A percentile compares a stretch with the other conserved stretches of the same genome.
Evolutionary conservation across 169 alveolate species (phyloP).

Genomic region (Babesia bigemina): DNA sequence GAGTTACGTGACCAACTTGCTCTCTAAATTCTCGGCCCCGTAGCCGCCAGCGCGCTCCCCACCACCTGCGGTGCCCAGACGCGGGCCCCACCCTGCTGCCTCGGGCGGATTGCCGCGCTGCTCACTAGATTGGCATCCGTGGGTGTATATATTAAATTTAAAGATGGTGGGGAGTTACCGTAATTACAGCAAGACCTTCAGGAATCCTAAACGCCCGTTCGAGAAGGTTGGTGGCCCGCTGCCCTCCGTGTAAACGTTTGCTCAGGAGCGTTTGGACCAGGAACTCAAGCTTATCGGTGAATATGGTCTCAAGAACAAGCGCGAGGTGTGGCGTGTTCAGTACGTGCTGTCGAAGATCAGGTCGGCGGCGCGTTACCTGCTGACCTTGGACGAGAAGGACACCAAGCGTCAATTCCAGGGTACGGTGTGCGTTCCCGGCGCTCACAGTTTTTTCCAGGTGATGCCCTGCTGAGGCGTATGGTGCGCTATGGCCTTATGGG

Average conservation of each 20-base stretch:
- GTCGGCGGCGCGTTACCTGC: slow-evolving; percentile 98
- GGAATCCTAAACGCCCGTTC: slow-evolving; percentile 94
- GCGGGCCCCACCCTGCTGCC: slow-evolving; percentile 35
- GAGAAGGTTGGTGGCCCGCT: slow-evolving; percentile 84
- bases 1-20: slow-evolving; percentile 23
- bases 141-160: neutral
- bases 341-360: slow-evolving; percentile 97
- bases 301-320: slow-evolving; percentile 98
- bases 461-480: slow-evolving; percentile 99
- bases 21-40: slow-evolving; percentile 13
- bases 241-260: neutral
- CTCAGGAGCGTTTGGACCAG: slow-evolving; percentile 91
- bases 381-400: slow-evolving; percentile 96
- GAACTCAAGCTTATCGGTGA: slow-evolving; percentile 97
- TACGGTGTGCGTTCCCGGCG: slow-evolving; percentile 54
- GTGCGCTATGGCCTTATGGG: slow-evolving; percentile 95
- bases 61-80: slow-evolving; percentile 21
- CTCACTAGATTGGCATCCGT: slow-evolving; percentile 18
- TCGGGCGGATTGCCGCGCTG: neutral
- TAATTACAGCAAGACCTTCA: slow-evolving; percentile 87
- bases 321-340: slow-evolving; percentile 99
- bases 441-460: slow-evolving; percentile 76
- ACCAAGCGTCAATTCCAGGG: slow-evolving; percentile 95
- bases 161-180: slow-evolving; percentile 86
- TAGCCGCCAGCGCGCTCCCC: neutral